Evolutionary conservation across 371 early-diverging fungal genomes (phyloP).

Genomic region (Apophysomyces elegans): DNA sequence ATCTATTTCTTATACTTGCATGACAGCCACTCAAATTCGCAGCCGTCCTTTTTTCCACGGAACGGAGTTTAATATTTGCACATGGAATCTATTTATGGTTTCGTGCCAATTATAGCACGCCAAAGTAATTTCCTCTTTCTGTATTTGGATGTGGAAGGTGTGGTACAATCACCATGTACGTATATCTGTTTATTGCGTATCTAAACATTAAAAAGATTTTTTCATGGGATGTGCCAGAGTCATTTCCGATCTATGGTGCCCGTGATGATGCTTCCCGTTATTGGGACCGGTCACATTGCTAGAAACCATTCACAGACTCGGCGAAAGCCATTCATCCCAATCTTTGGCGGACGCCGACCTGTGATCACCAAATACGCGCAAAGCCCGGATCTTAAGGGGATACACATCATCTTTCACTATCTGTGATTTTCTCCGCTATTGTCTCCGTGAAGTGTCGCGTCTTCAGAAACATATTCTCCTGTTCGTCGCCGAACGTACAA

Average conservation of each 20-base stretch:
- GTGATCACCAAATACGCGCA: conserved; percentile 22
- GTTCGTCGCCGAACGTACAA: conserved; percentile 12
- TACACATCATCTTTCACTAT: conserved; percentile 11
- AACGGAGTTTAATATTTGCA: conserved; percentile 13
- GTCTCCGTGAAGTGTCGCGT: not conserved
- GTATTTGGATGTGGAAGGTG: not conserved
- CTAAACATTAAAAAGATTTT: not conserved
- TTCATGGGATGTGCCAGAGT: not conserved
- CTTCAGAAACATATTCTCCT: conserved; percentile 13
- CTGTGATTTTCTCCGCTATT: not conserved
- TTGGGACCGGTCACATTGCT: conserved; percentile 10
- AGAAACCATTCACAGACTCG: conserved; percentile 15
- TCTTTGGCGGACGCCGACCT: conserved; percentile 2
- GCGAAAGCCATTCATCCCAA: conserved; percentile 23
- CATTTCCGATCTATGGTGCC: not conserved
- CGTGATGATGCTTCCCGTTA: conserved; percentile 2
- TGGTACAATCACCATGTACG: not conserved
- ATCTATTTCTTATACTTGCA: conserved; percentile 15
- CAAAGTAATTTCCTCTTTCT: conserved; percentile 1
- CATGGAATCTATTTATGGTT: conserved; percentile 8
- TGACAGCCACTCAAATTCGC: conserved; percentile 12
- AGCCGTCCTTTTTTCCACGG: conserved; percentile 12
- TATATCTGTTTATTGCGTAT: not conserved
- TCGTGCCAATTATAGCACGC: conserved; percentile 3
- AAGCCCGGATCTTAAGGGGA: conserved; percentile 16